Evolutionary conservation across 2,329 filamentous ascomycete genomes (phyloP).

Genomic region (Berkeleyomyces rouxiae): DNA sequence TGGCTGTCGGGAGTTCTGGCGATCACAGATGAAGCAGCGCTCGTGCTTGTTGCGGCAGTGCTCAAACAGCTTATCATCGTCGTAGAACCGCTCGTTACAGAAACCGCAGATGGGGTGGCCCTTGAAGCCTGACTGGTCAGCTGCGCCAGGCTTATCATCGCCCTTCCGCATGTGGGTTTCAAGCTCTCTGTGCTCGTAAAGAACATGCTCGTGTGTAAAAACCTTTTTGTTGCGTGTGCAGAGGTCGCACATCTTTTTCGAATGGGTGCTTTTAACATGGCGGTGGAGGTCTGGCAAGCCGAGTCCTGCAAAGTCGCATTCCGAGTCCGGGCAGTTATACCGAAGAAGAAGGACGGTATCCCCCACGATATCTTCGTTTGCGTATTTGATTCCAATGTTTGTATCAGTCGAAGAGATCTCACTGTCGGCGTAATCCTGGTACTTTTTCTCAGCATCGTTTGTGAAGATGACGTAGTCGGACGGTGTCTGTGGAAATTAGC

Average conservation of each 20-base stretch:
- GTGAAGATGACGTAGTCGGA: slow-evolving; percentile 81
- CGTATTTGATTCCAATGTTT: slow-evolving; percentile 82
- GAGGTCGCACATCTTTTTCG: slow-evolving; percentile 80
- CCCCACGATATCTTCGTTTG: slow-evolving; percentile 74
- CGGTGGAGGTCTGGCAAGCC: slow-evolving; percentile 42
- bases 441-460: slow-evolving; percentile 64
- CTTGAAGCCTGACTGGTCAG: slow-evolving; percentile 89
- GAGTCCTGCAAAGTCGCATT: slow-evolving; percentile 67
- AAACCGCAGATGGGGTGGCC: slow-evolving; percentile 92
- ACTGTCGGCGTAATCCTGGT: slow-evolving; percentile 57
- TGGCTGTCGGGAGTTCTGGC: slow-evolving; percentile 49
- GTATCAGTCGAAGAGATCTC: slow-evolving; percentile 69
- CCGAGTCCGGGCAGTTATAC: slow-evolving; percentile 82
- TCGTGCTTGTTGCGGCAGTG: slow-evolving; percentile 93
- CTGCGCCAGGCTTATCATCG: slow-evolving; percentile 75
- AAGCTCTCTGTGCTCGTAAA: slow-evolving; percentile 69
- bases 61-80: slow-evolving; percentile 82
- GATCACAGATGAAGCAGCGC: slow-evolving; percentile 84
- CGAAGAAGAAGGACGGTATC: slow-evolving; percentile 76
- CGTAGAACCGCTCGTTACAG: slow-evolving; percentile 83
- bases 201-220: slow-evolving; percentile 92
- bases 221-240: slow-evolving; percentile 92
- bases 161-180: slow-evolving; percentile 78
- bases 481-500: slow-evolving; percentile 32
- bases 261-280: slow-evolving; percentile 68